Conservation (phyloP, 495 filamentous ascomycete genomes). For the Trichocladium uniseriatum region DNA sequence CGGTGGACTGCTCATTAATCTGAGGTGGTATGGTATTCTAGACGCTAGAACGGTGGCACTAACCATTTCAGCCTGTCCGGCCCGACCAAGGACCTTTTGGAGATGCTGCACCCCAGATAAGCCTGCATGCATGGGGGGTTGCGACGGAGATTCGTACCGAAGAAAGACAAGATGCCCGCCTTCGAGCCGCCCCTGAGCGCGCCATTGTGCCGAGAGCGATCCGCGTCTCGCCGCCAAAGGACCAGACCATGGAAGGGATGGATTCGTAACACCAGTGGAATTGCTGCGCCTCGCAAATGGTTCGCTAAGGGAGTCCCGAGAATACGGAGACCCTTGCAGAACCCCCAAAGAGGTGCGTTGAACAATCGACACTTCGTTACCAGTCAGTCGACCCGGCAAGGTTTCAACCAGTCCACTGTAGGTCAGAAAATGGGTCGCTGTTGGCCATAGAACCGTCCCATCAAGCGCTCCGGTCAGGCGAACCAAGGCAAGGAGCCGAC, state of each 20-base stretch:
- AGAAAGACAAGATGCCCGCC: neutral
- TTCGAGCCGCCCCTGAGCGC: neutral
- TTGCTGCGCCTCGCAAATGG: conserved; percentile 11
- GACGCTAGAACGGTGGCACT: neutral
- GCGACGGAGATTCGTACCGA: neutral
- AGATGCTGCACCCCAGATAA: neutral
- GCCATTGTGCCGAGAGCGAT: neutral
- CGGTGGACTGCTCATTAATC: no score
- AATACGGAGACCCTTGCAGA: conserved; percentile 3
- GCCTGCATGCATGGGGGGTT: neutral
- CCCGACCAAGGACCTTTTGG: neutral
- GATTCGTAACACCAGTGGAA: neutral
- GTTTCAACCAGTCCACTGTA: neutral
- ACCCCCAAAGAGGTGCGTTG: neutral
- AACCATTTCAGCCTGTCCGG: conserved; percentile 5
- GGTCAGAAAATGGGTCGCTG: conserved; percentile 6
- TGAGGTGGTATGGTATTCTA: no score
- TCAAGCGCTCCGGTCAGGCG: conserved; percentile 5
- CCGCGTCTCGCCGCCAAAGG: neutral
- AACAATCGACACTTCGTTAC: neutral
- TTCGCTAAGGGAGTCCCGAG: conserved; percentile 1
- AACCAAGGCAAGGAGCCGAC: neutral
- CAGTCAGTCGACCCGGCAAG: neutral
- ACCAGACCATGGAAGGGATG: no score
- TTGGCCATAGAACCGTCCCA: conserved; percentile 5